Evolutionary conservation across 306 rosid genomes (phyloP).

Genomic region (Medicago lupulina): DNA sequence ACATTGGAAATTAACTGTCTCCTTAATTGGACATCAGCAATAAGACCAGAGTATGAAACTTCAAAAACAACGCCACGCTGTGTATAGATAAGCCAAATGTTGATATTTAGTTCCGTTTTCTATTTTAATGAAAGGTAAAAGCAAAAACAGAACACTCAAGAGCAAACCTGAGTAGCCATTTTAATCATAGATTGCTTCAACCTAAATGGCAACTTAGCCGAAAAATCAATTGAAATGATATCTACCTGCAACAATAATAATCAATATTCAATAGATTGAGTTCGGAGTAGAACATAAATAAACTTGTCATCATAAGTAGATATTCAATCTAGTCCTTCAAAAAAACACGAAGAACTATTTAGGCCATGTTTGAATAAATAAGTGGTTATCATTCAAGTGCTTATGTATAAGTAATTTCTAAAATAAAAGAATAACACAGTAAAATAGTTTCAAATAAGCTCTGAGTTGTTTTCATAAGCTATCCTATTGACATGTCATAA

Average conservation of each 20-base stretch:
- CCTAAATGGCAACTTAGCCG: conserved; percentile 68
- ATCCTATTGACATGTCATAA: not conserved
- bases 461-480: not conserved
- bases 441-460: not conserved
- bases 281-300: not conserved
- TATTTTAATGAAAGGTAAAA: not conserved
- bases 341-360: not conserved
- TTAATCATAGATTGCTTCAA: conserved; percentile 74
- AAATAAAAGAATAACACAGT: not conserved
- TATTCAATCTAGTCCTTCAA: not conserved
- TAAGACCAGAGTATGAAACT: conserved; percentile 62
- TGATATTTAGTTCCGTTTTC: conserved; percentile 7
- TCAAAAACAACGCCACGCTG: conserved; percentile 92
- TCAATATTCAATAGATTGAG: not conserved
- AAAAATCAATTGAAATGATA: conserved; percentile 78
- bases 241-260: conserved; percentile 63
- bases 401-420: not conserved
- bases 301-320: not conserved
- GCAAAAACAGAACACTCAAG: not conserved
- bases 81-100: conserved; percentile 17
- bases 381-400: not conserved
- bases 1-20: conserved; percentile 74
- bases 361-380: not conserved
- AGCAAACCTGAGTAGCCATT: conserved; percentile 71
- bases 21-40: conserved; percentile 61